Conservation (phyloP, 495 filamentous ascomycete species). For the Trichocladium antarcticum region DNA sequence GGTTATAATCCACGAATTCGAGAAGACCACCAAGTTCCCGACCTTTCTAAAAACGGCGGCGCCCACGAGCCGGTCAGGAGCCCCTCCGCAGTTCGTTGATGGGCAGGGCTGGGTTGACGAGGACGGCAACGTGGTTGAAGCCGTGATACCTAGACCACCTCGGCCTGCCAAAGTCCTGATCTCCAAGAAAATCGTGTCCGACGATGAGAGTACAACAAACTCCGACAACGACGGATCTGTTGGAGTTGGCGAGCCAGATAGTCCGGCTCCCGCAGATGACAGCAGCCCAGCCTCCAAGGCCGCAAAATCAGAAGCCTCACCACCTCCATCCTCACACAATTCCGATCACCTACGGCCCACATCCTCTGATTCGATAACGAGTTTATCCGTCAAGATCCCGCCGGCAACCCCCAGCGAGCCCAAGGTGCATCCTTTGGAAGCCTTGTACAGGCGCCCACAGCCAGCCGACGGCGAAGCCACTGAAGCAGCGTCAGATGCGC, state of each 20-base stretch:
- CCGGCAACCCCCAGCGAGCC: constrained; percentile 27
- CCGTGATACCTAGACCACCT: constrained; percentile 24
- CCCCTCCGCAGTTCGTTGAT: constrained; percentile 49
- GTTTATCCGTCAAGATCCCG: constrained; percentile 43
- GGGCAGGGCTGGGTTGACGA: constrained; percentile 84
- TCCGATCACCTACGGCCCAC: constrained; percentile 24
- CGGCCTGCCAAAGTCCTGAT: constrained; percentile 5
- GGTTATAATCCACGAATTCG: constrained; percentile 68
- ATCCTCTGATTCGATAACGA: constrained; percentile 34
- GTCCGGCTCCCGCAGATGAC: constrained; percentile 20
- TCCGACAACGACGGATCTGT: constrained; percentile 9
- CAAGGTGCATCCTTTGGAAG: constrained; percentile 76
- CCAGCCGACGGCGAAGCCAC: constrained; percentile 22
- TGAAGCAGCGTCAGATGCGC: constrained; percentile 16
- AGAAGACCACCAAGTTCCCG: constrained; percentile 63
- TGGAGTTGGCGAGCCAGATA: constrained; percentile 17
- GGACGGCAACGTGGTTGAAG: constrained; percentile 62
- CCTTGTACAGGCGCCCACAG: constrained; percentile 68
- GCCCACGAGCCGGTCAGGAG: constrained; percentile 22
- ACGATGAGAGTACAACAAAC: neutral
- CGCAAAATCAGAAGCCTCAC: neutral
- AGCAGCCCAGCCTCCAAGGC: neutral
- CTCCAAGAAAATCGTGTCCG: neutral
- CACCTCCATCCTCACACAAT: constrained; percentile 15
- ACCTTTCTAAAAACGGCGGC: constrained; percentile 54